phyloP scores from a whole-genome alignment of 371 early-diverging fungal species.

The Mucor mucedo region DNA sequence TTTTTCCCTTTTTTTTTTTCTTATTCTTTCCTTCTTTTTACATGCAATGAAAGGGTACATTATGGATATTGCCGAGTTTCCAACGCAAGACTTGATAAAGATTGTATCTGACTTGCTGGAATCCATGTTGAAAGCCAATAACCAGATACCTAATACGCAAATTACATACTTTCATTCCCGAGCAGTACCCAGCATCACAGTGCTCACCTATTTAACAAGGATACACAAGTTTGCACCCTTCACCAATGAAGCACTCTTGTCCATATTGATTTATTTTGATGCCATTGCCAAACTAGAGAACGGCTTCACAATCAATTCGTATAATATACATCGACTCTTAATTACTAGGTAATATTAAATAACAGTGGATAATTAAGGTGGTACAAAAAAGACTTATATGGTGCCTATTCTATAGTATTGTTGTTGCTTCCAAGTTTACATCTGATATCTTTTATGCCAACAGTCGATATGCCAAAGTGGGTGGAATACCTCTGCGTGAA shows the following conservation, averaged over 20 bases:
- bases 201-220: constrained; percentile 66
- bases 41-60: background rate
- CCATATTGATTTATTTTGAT: constrained; percentile 84
- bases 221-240: constrained; percentile 78
- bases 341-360: constrained; percentile 53
- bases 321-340: constrained; percentile 79
- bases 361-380: background rate
- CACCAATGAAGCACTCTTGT: constrained; percentile 71
- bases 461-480: constrained; percentile 73
- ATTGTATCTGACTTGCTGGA: constrained; percentile 55
- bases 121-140: constrained; percentile 61
- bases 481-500: constrained; percentile 80
- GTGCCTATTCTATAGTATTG: constrained; percentile 44
- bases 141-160: constrained; percentile 62
- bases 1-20: constrained; percentile 1
- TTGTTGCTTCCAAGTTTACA: constrained; percentile 79
- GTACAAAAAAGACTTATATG: background rate
- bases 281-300: constrained; percentile 59
- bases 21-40: background rate
- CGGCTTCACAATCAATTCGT: constrained; percentile 64
- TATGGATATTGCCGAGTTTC: constrained; percentile 48
- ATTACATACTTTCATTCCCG: constrained; percentile 82
- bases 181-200: constrained; percentile 72
- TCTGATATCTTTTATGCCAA: constrained; percentile 84
- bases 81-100: constrained; percentile 41